Evolutionary conservation across 768 basidiomycete species (phyloP).

Genomic region (Symmetrospora coprosmae): DNA sequence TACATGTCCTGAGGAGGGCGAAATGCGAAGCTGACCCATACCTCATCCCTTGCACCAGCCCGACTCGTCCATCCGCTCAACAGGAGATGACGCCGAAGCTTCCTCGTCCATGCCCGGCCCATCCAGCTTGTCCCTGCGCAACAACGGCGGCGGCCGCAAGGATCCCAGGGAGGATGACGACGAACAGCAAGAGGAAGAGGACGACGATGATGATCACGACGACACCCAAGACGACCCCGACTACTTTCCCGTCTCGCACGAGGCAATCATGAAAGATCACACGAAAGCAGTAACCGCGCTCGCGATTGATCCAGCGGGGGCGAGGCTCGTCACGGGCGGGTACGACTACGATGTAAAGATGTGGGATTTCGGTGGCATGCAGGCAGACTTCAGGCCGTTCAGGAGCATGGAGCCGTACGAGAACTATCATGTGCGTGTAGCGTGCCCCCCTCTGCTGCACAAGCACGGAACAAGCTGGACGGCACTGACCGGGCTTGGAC

Average conservation of each 20-base stretch:
- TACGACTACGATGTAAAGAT: constrained; percentile 97
- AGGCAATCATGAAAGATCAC: constrained; percentile 84
- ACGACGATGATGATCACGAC: constrained; percentile 25
- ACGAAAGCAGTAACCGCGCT: constrained; percentile 87
- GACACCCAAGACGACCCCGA: constrained; percentile 25
- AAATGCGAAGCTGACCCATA: too few relatives aligned
- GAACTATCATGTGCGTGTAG: constrained; percentile 71
- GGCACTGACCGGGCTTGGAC: too few relatives aligned
- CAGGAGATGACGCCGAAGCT: too few relatives aligned
- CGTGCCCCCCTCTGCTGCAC: constrained; percentile 15
- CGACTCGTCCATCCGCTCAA: too few relatives aligned
- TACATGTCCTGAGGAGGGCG: too few relatives aligned
- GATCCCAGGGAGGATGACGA: too few relatives aligned
- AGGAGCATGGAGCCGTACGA: constrained; percentile 90
- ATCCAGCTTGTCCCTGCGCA: too few relatives aligned
- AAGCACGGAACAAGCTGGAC: too few relatives aligned
- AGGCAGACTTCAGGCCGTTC: constrained; percentile 67
- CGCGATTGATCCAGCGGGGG: constrained; percentile 82
- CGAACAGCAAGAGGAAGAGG: background rate
- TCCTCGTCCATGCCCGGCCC: too few relatives aligned
- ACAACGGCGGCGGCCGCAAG: too few relatives aligned
- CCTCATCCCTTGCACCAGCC: too few relatives aligned
- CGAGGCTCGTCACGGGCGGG: constrained; percentile 74
- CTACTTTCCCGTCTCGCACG: constrained; percentile 61
- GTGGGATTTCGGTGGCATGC: constrained; percentile 99